A percentile compares a stretch with the other conserved stretches of the same genome.
Conservation (phyloP, 345 rosid species). For the Combretum micranthum region DNA sequence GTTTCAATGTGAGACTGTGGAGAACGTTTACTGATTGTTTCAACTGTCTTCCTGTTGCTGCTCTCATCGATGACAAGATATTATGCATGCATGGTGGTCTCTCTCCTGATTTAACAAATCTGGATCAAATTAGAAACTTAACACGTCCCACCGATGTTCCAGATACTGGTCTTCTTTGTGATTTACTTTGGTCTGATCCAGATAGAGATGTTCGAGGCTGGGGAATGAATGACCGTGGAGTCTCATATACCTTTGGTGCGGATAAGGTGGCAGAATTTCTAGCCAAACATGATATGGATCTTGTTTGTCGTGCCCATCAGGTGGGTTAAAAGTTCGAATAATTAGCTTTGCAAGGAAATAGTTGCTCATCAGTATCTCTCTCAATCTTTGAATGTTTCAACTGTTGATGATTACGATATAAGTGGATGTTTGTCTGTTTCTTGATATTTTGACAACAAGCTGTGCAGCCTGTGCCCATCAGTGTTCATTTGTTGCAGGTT, state of each 20-base stretch:
- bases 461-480: too few relatives aligned
- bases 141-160: conserved; percentile 85
- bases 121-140: conserved; percentile 71
- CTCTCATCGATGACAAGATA: conserved; percentile 78
- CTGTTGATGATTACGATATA: too few relatives aligned
- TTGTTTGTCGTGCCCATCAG: conserved; percentile 94
- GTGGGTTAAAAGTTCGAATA: conserved; percentile 23
- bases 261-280: conserved; percentile 69
- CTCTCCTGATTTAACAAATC: conserved; percentile 65
- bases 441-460: not conserved
- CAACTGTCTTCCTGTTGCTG: conserved; percentile 90
- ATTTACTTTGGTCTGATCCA: conserved; percentile 94
- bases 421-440: too few relatives aligned
- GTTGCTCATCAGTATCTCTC: too few relatives aligned
- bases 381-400: too few relatives aligned
- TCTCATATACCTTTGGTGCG: conserved; percentile 82
- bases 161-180: conserved; percentile 84
- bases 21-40: conserved; percentile 78
- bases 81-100: conserved; percentile 96
- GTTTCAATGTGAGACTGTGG: conserved; percentile 81
- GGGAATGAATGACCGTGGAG: conserved; percentile 94
- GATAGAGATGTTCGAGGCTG: conserved; percentile 71
- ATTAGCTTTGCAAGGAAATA: conserved; percentile 3
- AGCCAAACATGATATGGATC: conserved; percentile 75
- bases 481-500: conserved; percentile 34